Conservation (phyloP, 495 filamentous ascomycete genomes). For the Hypomontagnella submonticulosa region DNA sequence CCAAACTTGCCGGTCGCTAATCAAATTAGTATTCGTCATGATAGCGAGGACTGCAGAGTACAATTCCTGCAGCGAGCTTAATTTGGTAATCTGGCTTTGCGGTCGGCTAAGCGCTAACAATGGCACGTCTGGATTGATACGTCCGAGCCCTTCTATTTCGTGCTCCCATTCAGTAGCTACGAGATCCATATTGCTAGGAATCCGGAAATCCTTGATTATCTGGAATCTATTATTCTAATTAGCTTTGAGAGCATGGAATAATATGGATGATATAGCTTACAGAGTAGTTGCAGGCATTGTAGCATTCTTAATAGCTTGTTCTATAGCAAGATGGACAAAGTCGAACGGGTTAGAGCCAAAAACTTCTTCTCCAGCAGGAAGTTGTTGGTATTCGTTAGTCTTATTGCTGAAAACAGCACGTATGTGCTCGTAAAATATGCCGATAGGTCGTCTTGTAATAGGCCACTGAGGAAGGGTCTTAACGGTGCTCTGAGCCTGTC, state of each 20-base stretch:
- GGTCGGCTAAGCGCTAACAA: slow-evolving; percentile 29
- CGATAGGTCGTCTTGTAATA: slow-evolving; percentile 25
- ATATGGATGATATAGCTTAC: slow-evolving; percentile 26
- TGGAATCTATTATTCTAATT: slow-evolving; percentile 35
- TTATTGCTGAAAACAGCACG: slow-evolving; percentile 4
- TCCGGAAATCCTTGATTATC: slow-evolving; percentile 26
- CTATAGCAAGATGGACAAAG: slow-evolving; percentile 17
- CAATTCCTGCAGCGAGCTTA: slow-evolving; percentile 28
- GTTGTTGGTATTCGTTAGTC: slow-evolving; percentile 1
- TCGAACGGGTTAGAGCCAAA: slow-evolving; percentile 35
- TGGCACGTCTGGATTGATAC: slow-evolving; percentile 22
- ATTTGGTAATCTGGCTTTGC: slow-evolving; percentile 9
- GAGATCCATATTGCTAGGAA: slow-evolving; percentile 23
- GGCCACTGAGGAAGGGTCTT: slow-evolving; percentile 6
- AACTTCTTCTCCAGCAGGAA: background rate
- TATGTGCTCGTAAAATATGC: slow-evolving; percentile 43
- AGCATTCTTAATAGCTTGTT: slow-evolving; percentile 26
- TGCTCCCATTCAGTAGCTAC: slow-evolving; percentile 30
- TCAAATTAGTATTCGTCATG: background rate
- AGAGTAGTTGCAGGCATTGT: slow-evolving; percentile 39
- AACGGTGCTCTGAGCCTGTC: background rate
- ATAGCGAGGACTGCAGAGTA: slow-evolving; percentile 27
- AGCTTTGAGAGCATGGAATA: slow-evolving; percentile 7
- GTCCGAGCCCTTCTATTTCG: slow-evolving; percentile 34
- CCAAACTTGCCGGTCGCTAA: slow-evolving; percentile 2